phyloP scores from a whole-genome alignment of 257 asterid genomes.

The Misopates orontium region DNA sequence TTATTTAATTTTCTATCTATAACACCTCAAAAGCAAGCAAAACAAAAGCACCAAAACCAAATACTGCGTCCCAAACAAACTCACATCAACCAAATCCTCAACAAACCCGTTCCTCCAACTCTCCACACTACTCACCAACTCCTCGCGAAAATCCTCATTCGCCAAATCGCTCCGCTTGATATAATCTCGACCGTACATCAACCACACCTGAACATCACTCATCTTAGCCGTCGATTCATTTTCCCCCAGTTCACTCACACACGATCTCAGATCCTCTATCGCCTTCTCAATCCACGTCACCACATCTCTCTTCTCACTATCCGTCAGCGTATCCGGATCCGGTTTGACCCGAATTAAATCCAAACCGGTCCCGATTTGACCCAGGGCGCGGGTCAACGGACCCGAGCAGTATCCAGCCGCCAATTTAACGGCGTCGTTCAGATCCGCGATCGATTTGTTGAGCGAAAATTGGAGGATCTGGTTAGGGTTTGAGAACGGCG shows the following conservation, averaged over 20 bases:
- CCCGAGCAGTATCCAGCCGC: conserved; percentile 24
- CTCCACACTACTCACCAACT: neutral
- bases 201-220: conserved; percentile 22
- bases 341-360: conserved; percentile 26
- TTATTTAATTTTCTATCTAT: conserved; percentile 12
- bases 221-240: conserved; percentile 17
- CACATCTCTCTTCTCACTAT: conserved; percentile 26
- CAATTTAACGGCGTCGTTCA: conserved; percentile 5
- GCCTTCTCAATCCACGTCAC: conserved; percentile 26
- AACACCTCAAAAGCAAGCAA: conserved; percentile 33
- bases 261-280: conserved; percentile 31
- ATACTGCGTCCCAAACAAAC: conserved; percentile 38
- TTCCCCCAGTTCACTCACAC: conserved; percentile 11
- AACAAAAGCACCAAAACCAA: conserved; percentile 37
- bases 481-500: conserved; percentile 18
- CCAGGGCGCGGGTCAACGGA: conserved; percentile 27
- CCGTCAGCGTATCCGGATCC: conserved; percentile 28
- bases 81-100: conserved; percentile 24
- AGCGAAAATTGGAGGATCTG: conserved; percentile 26
- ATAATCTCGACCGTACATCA: conserved; percentile 25
- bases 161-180: conserved; percentile 14
- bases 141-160: neutral
- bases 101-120: conserved; percentile 2
- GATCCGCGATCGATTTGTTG: conserved; percentile 1
- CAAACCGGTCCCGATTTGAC: conserved; percentile 22